Conservation (phyloP, 78 protist species). For the Trichosphaerium sp. region DNA sequence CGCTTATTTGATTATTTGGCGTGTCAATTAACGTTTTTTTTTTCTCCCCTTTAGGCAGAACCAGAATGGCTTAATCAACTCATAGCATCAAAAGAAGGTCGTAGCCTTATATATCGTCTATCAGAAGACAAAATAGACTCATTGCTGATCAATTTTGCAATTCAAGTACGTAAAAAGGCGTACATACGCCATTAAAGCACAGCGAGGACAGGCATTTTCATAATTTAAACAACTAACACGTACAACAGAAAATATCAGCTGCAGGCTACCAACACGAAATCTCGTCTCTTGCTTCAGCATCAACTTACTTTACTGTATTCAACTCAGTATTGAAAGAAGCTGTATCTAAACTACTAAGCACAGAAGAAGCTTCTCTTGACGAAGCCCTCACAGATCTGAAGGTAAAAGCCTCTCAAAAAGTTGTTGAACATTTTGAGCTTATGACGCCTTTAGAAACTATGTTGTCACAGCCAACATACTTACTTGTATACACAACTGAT, state of each 20-base stretch:
- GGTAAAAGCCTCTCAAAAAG: no score
- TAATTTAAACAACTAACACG: no score
- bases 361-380: no score
- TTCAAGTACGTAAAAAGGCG: slow-evolving; percentile 25
- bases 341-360: slow-evolving; percentile 1
- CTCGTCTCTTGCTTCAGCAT: slow-evolving; percentile 33
- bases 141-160: slow-evolving; percentile 37
- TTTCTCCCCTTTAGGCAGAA: slow-evolving; percentile 11
- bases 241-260: slow-evolving; percentile 33
- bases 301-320: slow-evolving; percentile 39
- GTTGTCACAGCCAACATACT: slow-evolving; percentile 42
- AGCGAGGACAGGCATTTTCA: no score
- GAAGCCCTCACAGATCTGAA: no score
- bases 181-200: no score
- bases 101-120: slow-evolving; percentile 28
- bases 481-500: slow-evolving; percentile 32
- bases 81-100: slow-evolving; percentile 21
- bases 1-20: not conserved
- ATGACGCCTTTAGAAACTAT: slow-evolving; percentile 9
- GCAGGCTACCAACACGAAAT: slow-evolving; percentile 50
- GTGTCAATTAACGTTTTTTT: not conserved
- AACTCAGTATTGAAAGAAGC: slow-evolving; percentile 32
- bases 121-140: slow-evolving; percentile 33
- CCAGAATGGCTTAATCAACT: slow-evolving; percentile 42
- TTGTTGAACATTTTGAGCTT: no score